Base-by-base conservation (phyloP, 371 early-diverging fungal genomes). In the Fennellomyces sp. region DNA sequence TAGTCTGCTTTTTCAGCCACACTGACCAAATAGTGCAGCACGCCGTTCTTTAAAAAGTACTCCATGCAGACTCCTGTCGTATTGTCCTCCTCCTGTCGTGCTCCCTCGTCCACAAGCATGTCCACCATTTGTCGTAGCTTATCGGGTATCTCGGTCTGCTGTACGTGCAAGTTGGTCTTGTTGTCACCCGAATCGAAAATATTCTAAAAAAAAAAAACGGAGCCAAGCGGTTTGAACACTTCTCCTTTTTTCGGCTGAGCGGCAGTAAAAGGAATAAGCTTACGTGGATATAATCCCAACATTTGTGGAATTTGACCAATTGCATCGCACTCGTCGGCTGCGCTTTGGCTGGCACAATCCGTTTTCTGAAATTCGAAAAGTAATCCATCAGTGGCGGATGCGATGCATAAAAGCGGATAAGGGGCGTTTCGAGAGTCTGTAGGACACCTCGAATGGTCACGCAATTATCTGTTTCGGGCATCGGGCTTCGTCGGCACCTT, bases 21-120 rank as follows among this genome's bases (percentile, higher is more conserved):
- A 38, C 74, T 71, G 53, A 94, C 92, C 50, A 96, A 80, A 47
- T 84, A 76, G 17, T 80, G 84, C 23, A 96, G 76, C 50, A 95
- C 81, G 56, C 85, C 84, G 65, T 91, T 86, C 58, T 88, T 90
- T 56, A 95, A 74, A 48, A 93, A 86, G 52, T 88, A 88, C 63
- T 95, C 96, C 81, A 93, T 94, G 72, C 94, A 94, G 2, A 88
- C 85, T 25, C 94, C 94, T 0, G 88, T 88, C 1, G 83, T 78
- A 30, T 76, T 78, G 38, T 85, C 79, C 27, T 64, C 65, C 45
- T 64, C 65, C 58, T 83, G 84, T 21, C 85, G 73, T 35, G 83
- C 84, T 58, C 92, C 91, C 73, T 95, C 96, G 65, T 91, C 91
- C 6, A 94, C 87, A 28, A 95, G 80, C 58, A 93, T 73, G 67